phyloP scores from a whole-genome alignment of 1,284 basidiomycete species.

The Pseudomicrostroma phylloplanum region DNA sequence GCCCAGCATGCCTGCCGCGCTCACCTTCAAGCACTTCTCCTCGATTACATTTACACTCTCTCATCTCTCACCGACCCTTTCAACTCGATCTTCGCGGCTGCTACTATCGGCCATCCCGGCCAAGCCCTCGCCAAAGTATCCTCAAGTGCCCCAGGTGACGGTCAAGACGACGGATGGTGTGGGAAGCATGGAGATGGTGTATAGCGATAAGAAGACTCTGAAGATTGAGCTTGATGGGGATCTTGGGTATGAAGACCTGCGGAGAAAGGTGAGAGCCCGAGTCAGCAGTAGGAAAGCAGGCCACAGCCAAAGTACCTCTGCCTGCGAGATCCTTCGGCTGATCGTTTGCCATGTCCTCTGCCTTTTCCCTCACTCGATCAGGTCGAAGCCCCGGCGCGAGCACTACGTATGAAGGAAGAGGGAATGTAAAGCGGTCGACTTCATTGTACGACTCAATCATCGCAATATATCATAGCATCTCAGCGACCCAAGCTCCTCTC shows the following conservation, averaged over 20 bases:
- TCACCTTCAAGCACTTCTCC: neutral
- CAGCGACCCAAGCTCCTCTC: too few species aligned
- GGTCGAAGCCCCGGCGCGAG: neutral
- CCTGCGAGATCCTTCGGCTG: neutral
- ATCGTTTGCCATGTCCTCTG: neutral
- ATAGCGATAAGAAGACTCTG: constrained; percentile 3
- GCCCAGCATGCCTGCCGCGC: constrained; percentile 2
- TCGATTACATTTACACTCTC: neutral
- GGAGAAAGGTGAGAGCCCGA: neutral
- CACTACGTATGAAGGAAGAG: constrained; percentile 3
- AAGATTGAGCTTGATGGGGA: neutral
- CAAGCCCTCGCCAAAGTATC: constrained; percentile 2
- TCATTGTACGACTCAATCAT: too few species aligned
- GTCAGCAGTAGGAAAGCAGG: too few species aligned
- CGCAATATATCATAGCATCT: too few species aligned
- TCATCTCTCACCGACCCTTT: neutral
- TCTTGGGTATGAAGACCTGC: neutral
- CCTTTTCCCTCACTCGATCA: neutral
- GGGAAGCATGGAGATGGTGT: neutral
- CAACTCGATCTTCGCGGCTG: neutral
- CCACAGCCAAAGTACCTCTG: neutral
- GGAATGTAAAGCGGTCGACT: neutral
- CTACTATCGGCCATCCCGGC: neutral
- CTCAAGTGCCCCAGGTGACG: neutral
- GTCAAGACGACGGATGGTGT: neutral